Evolutionary conservation across 108 stramenopile genomes (phyloP).

Genomic region (Parietichytrium sp.): DNA sequence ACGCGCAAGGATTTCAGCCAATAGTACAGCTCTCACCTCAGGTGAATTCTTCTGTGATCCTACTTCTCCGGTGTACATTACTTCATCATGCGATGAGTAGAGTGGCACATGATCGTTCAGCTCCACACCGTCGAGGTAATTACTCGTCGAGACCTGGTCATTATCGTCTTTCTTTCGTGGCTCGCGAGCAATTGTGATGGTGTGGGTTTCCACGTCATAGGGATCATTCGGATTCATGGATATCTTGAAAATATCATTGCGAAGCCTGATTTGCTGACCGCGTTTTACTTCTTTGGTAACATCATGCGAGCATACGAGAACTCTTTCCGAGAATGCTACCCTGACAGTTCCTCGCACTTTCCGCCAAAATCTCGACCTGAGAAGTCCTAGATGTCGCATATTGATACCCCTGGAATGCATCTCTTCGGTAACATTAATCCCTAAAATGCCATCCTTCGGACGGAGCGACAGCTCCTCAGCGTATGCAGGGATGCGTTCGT

Average conservation of each 20-base stretch:
- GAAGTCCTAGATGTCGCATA: conserved; percentile 60
- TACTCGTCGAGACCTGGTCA: not conserved
- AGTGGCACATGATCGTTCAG: not conserved
- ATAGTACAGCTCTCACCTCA: conserved; percentile 46
- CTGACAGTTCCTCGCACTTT: conserved; percentile 49
- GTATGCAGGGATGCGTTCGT: conserved; percentile 49
- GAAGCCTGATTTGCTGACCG: conserved; percentile 55
- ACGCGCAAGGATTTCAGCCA: conserved; percentile 58
- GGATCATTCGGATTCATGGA: conserved; percentile 40
- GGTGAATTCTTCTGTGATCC: conserved; percentile 42
- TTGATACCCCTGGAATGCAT: conserved; percentile 59
- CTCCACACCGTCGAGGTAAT: conserved; percentile 10
- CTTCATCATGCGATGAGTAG: not conserved
- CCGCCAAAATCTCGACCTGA: conserved; percentile 61
- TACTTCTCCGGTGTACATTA: conserved; percentile 52
- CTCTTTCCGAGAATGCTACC: conserved; percentile 42
- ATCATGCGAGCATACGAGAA: conserved; percentile 44
- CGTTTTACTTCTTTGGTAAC: conserved; percentile 46
- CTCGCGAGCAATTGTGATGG: conserved; percentile 49
- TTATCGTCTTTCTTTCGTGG: conserved; percentile 48
- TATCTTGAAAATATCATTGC: conserved; percentile 43
- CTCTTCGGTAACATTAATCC: conserved; percentile 54
- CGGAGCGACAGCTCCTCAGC: conserved; percentile 50
- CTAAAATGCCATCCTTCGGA: not conserved
- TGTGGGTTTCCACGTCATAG: conserved; percentile 34